These are phyloP conservation scores for Senna siamea DNA, from an alignment of 306 rosid genomes.

Conservation along the genomic window DNA sequence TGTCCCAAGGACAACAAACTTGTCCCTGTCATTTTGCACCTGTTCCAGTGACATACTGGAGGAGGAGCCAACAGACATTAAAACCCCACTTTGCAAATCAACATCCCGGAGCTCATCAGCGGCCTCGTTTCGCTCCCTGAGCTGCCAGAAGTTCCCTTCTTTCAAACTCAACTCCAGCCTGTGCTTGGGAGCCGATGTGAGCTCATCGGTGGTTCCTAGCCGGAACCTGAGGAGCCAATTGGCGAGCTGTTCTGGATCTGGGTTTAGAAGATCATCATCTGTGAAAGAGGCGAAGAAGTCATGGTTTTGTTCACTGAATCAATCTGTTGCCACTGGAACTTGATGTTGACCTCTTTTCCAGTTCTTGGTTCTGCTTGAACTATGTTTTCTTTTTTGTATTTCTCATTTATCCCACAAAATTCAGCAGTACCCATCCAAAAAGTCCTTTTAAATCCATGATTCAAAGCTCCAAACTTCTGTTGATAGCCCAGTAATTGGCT, in stretches of 20 bases:
- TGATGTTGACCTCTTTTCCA: conserved; percentile 57
- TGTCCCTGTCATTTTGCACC: conserved; percentile 70
- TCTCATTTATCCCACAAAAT: conserved; percentile 10
- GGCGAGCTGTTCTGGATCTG: conserved; percentile 58
- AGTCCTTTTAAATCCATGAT: neutral
- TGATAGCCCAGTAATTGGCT: conserved; percentile 27
- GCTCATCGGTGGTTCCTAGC: conserved; percentile 63
- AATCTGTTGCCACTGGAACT: conserved; percentile 60
- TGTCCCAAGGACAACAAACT: conserved; percentile 57
- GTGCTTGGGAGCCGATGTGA: conserved; percentile 70
- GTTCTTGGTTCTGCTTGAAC: neutral
- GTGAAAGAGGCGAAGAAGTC: conserved; percentile 58
- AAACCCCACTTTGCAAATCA: conserved; percentile 66
- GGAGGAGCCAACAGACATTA: conserved; percentile 56
- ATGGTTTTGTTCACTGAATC: conserved; percentile 82
- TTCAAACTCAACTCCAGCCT: conserved; percentile 57
- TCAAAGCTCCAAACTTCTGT: conserved; percentile 5
- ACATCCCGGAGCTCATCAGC: conserved; percentile 49
- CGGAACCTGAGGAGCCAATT: conserved; percentile 48
- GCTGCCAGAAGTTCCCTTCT: conserved; percentile 71
- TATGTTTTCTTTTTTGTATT: neutral
- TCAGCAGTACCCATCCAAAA: neutral
- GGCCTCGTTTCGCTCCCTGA: conserved; percentile 59
- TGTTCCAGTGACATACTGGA: conserved; percentile 62
- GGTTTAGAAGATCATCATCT: conserved; percentile 61